A percentile compares a stretch with the other conserved stretches of the same genome.
Evolutionary conservation across 495 filamentous ascomycete genomes (phyloP).

Genomic region (Penicillium nucicola): DNA sequence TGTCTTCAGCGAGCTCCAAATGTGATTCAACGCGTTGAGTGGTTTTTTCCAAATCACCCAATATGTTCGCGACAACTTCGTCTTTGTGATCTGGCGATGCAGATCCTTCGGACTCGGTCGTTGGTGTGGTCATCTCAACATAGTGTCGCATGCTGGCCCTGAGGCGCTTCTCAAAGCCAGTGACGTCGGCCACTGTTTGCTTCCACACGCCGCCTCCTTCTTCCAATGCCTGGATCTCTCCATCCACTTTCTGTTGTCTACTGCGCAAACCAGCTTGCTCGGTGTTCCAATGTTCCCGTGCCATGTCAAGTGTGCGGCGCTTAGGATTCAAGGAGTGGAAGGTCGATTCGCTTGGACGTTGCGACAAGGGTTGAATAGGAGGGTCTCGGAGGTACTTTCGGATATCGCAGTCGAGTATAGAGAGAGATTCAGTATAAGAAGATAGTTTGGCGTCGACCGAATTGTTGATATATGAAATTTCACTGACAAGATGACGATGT

Average conservation of each 20-base stretch:
- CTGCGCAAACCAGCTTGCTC: conserved; percentile 57
- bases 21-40: conserved; percentile 36
- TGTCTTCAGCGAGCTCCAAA: conserved; percentile 41
- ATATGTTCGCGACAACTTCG: conserved; percentile 32
- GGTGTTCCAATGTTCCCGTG: conserved; percentile 68
- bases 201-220: conserved; percentile 83
- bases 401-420: conserved; percentile 53
- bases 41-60: conserved; percentile 42
- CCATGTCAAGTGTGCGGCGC: conserved; percentile 74
- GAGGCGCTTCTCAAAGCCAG: conserved; percentile 65
- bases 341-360: conserved; percentile 18
- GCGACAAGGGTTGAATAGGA: conserved; percentile 43
- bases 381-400: conserved; percentile 37
- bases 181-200: conserved; percentile 59
- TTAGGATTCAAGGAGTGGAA: conserved; percentile 59
- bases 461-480: conserved; percentile 64
- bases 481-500: conserved; percentile 56
- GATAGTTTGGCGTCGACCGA: conserved; percentile 57
- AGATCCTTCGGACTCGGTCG: conserved; percentile 9
- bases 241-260: conserved; percentile 58
- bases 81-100: conserved; percentile 14
- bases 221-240: conserved; percentile 73
- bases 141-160: conserved; percentile 51
- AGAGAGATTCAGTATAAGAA: conserved; percentile 54
- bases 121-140: conserved; percentile 22